These are phyloP conservation scores for Lathyrus tuberosus DNA, from an alignment of 306 rosid genomes.

Conservation along the genomic window DNA sequence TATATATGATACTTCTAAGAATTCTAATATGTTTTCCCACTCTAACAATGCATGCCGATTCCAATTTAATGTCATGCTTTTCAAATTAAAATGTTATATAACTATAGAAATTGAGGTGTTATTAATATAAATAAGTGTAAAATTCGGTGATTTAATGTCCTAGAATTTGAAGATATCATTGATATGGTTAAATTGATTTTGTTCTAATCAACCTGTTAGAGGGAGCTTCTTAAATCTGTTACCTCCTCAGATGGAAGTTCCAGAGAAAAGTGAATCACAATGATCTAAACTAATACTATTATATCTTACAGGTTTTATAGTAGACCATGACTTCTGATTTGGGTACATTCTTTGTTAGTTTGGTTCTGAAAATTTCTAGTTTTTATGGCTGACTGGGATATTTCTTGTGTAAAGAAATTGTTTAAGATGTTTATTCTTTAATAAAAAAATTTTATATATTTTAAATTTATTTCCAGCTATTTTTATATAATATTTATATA, in stretches of 20 bases:
- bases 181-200: constrained; percentile 13
- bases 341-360: constrained; percentile 47
- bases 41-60: too few relatives aligned
- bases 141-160: too few relatives aligned
- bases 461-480: too few relatives aligned
- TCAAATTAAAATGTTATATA: too few relatives aligned
- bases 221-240: constrained; percentile 92
- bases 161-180: background rate
- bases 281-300: constrained; percentile 46
- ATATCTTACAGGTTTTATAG: constrained; percentile 39
- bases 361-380: constrained; percentile 51
- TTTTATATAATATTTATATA: too few relatives aligned
- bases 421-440: constrained; percentile 61
- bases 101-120: too few relatives aligned
- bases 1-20: too few relatives aligned
- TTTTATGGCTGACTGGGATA: constrained; percentile 51
- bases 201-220: constrained; percentile 60
- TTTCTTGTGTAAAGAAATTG: constrained; percentile 47
- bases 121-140: too few relatives aligned
- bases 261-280: constrained; percentile 69
- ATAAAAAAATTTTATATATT: too few relatives aligned
- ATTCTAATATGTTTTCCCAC: too few relatives aligned
- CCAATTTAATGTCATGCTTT: too few relatives aligned
- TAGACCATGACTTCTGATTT: constrained; percentile 49
- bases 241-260: constrained; percentile 83